A percentile compares a stretch with the other conserved stretches of the same genome.
Evolutionary conservation across 768 basidiomycete species (phyloP).

Genomic region (Naganishia vaughanmartiniae): DNA sequence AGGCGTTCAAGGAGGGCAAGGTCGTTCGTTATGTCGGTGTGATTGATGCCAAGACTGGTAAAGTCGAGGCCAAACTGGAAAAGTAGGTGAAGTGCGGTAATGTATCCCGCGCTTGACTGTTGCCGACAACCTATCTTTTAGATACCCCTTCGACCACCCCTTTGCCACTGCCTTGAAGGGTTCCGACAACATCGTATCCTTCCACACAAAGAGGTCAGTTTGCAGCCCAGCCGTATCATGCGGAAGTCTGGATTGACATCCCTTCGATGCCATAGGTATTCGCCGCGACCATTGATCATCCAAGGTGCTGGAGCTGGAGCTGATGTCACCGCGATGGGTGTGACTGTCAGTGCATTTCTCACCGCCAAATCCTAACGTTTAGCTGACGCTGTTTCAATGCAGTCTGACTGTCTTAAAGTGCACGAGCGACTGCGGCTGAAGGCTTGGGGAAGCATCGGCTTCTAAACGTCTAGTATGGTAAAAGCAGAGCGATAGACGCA

Average conservation of each 20-base stretch:
- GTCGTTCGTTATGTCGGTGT: slow-evolving; percentile 93
- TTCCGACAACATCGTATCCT: slow-evolving; percentile 96
- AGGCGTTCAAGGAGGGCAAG: slow-evolving; percentile 73
- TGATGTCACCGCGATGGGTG: slow-evolving; percentile 97
- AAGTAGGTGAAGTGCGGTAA: slow-evolving; percentile 60
- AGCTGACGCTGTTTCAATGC: background rate
- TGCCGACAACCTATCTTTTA: slow-evolving; percentile 47
- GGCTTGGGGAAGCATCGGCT: slow-evolving; percentile 30
- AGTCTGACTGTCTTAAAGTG: slow-evolving; percentile 63
- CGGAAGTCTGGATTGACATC: background rate
- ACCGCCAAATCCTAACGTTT: background rate
- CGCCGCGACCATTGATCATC: slow-evolving; percentile 79
- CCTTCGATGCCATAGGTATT: slow-evolving; percentile 57
- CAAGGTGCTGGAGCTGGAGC: slow-evolving; percentile 98
- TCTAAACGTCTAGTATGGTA: background rate
- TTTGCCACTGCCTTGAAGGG: slow-evolving; percentile 95
- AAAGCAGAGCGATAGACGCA: background rate
- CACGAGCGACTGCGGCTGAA: slow-evolving; percentile 46
- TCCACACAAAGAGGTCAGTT: slow-evolving; percentile 74
- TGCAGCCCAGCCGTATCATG: background rate
- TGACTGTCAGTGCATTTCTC: slow-evolving; percentile 57
- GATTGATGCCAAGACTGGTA: slow-evolving; percentile 70
- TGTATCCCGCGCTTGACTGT: background rate
- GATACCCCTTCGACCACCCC: slow-evolving; percentile 83
- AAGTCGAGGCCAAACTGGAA: slow-evolving; percentile 82